Evolutionary conservation across 169 alveolate genomes (phyloP).

Genomic region (Babesia gibsoni): DNA sequence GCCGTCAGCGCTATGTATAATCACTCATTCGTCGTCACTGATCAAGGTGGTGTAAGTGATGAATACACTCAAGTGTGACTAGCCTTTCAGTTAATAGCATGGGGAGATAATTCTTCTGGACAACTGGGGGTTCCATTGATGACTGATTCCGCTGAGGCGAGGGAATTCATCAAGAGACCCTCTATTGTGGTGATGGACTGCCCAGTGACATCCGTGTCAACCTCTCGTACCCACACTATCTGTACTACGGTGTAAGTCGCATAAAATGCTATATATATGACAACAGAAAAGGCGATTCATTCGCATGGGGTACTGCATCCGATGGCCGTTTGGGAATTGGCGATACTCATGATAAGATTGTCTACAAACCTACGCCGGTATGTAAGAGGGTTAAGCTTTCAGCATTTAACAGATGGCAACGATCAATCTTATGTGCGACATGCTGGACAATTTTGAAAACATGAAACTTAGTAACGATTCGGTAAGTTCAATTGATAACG

Average conservation of each 20-base stretch:
- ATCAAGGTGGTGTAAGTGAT: slow-evolving; percentile 22
- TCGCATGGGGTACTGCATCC: slow-evolving; percentile 68
- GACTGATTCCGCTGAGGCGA: slow-evolving; percentile 7
- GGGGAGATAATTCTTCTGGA: slow-evolving; percentile 67
- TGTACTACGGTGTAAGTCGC: slow-evolving; percentile 37
- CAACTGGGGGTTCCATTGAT: slow-evolving; percentile 63
- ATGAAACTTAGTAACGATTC: not conserved
- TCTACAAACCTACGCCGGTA: slow-evolving; percentile 67
- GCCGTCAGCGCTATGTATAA: slow-evolving; percentile 23
- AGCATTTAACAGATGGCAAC: slow-evolving; percentile 25
- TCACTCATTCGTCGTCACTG: slow-evolving; percentile 47
- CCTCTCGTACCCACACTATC: slow-evolving; percentile 47
- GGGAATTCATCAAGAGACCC: slow-evolving; percentile 55
- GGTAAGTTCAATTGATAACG: slow-evolving; percentile 1
- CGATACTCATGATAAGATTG: slow-evolving; percentile 30
- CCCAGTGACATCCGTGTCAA: slow-evolving; percentile 22
- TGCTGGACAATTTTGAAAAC: slow-evolving; percentile 24
- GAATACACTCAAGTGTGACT: too few species aligned
- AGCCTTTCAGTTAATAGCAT: slow-evolving; percentile 55
- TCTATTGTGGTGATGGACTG: slow-evolving; percentile 22
- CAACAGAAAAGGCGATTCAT: slow-evolving; percentile 56
- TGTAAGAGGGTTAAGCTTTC: not conserved
- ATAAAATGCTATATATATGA: not conserved
- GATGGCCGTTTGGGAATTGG: slow-evolving; percentile 72
- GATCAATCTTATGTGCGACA: slow-evolving; percentile 33